Evolutionary conservation across 108 stramenopile genomes (phyloP).

Genomic region (Skeletonema grethae): DNA sequence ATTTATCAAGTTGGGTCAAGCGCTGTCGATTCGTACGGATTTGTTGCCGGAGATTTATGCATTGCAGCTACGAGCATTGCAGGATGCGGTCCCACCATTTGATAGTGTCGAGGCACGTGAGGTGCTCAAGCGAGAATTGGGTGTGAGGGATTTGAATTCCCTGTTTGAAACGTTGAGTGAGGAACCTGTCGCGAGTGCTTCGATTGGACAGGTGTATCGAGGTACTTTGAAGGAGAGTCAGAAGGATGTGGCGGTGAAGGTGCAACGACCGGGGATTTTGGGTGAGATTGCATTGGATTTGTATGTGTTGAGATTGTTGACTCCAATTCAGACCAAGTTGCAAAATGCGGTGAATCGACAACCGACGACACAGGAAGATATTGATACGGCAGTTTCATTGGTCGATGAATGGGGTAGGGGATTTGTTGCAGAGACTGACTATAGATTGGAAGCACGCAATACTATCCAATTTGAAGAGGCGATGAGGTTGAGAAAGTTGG

Average conservation of each 20-base stretch:
- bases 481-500: slow-evolving; percentile 70
- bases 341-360: slow-evolving; percentile 63
- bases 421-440: slow-evolving; percentile 92
- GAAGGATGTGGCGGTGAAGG: slow-evolving; percentile 90
- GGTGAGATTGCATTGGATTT: slow-evolving; percentile 91
- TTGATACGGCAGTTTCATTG: slow-evolving; percentile 62
- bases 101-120: slow-evolving; percentile 53
- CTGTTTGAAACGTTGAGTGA: slow-evolving; percentile 52
- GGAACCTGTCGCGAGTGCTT: slow-evolving; percentile 68
- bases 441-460: slow-evolving; percentile 80
- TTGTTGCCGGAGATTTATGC: slow-evolving; percentile 83
- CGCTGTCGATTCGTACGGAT: slow-evolving; percentile 84
- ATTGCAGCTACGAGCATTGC: slow-evolving; percentile 76
- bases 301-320: slow-evolving; percentile 78
- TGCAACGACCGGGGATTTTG: slow-evolving; percentile 92
- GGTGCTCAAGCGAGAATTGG: slow-evolving; percentile 64
- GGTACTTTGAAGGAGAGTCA: slow-evolving; percentile 50
- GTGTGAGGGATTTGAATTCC: slow-evolving; percentile 39
- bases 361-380: slow-evolving; percentile 55
- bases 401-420: slow-evolving; percentile 93
- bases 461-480: slow-evolving; percentile 66
- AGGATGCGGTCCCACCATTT: slow-evolving; percentile 89
- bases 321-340: slow-evolving; percentile 72
- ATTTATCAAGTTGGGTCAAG: slow-evolving; percentile 89
- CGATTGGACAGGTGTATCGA: slow-evolving; percentile 78